Evolutionary conservation across 139 green algal genomes (phyloP), one percentile per base, ranked within the genome.

Genomic region (Monoraphidium neglectum): DNA sequence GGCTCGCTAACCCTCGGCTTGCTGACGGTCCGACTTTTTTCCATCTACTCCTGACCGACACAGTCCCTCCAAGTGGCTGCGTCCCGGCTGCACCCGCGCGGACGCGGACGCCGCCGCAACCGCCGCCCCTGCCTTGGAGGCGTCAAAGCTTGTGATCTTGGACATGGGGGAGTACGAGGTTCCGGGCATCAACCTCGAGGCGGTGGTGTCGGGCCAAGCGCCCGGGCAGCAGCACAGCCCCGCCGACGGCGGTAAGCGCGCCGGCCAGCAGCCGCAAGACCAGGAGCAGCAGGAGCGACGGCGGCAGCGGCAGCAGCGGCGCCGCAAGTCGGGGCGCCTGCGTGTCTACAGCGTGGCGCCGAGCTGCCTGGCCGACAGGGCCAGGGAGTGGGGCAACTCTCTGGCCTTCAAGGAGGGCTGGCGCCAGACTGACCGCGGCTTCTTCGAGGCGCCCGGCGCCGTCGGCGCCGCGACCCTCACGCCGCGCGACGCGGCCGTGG

Each of bases 151-250:
- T 4, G 56, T 84, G 5, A 59, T 87, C 46, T 64, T 87, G n/a
- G 77, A 84, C 77, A 87, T 87, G 82, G 82, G 82, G 65, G 59
- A 84, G 60, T 87, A 84, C 69, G 36, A 47, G 40, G 37, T 59
- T 13, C 61, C 73, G n/a, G 28, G 23, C 2, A 59, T 64, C 13
- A 43, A 30, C 2, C n/a, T 16, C 15, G 51, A 66, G 35, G 53
- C 30, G 23, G n/a, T n/a, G n/a, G n/a, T n/a, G n/a, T n/a, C n/a
- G n/a, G n/a, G n/a, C n/a, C n/a, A n/a, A n/a, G n/a, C n/a, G n/a
- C n/a, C n/a, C n/a, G n/a, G n/a, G n/a, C n/a, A n/a, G n/a, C n/a
- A n/a, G n/a, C n/a, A n/a, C n/a, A n/a, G n/a, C n/a, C n/a, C n/a
- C n/a, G n/a, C n/a, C n/a, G n/a, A n/a, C n/a, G n/a, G n/a, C n/a